Conservation (phyloP, 139 green algal species). For the Limnomonas spitsbergensis region DNA sequence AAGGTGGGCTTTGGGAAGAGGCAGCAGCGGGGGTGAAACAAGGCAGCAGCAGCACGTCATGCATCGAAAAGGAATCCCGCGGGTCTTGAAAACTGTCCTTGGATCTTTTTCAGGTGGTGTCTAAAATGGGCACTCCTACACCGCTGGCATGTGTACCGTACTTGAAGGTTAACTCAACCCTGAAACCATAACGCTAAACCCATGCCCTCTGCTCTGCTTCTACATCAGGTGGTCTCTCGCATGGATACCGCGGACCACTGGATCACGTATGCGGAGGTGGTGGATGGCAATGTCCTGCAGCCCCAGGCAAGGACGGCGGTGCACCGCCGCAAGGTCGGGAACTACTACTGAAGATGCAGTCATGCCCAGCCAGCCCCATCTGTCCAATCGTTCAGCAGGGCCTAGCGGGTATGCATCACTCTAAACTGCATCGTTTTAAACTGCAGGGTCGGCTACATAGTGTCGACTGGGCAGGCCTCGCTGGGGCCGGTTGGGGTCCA, state of each 20-base stretch:
- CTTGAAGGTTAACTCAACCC: neutral
- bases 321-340: conserved; percentile 85
- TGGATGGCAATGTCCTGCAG: conserved; percentile 69
- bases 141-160: neutral
- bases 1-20: too few species aligned
- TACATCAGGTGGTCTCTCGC: conserved; percentile 67
- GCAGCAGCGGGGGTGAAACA: too few species aligned
- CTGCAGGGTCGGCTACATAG: too few species aligned
- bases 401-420: too few species aligned
- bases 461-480: too few species aligned
- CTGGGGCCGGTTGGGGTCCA: too few species aligned
- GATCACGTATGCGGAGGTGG: conserved; percentile 87
- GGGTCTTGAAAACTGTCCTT: neutral
- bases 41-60: too few species aligned
- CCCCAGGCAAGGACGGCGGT: conserved; percentile 76
- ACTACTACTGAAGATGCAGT: conserved; percentile 21
- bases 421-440: too few species aligned
- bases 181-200: too few species aligned
- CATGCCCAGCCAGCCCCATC: too few species aligned
- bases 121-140: neutral
- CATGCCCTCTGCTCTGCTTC: neutral
- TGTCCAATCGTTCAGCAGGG: too few species aligned
- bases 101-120: neutral
- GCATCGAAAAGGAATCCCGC: neutral
- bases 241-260: conserved; percentile 96